phyloP scores from a whole-genome alignment of 2,329 filamentous ascomycete genomes.

The Colletotrichum sublineola region DNA sequence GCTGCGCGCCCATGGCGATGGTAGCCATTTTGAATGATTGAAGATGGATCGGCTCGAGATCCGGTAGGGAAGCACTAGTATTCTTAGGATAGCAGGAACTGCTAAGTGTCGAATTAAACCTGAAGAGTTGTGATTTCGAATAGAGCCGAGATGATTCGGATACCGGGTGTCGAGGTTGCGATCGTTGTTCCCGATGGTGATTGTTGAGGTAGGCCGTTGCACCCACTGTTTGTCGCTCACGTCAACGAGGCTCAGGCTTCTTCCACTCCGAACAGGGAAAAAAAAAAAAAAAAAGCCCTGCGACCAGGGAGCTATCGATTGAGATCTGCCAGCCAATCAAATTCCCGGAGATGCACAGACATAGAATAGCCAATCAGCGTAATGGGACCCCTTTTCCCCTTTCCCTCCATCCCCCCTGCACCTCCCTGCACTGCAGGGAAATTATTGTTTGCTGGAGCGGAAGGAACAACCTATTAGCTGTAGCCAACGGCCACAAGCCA shows the following conservation, averaged over 20 bases:
- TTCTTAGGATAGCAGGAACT: background rate
- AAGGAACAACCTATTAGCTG: constrained; percentile 47
- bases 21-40: constrained; percentile 59
- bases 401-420: constrained; percentile 57
- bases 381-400: constrained; percentile 50
- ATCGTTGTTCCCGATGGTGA: constrained; percentile 1
- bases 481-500: constrained; percentile 39
- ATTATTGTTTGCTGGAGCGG: constrained; percentile 63
- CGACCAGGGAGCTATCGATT: constrained; percentile 37
- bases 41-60: constrained; percentile 29
- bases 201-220: constrained; percentile 13
- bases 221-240: constrained; percentile 21
- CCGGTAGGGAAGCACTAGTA: background rate
- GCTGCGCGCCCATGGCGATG: constrained; percentile 43
- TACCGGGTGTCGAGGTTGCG: background rate
- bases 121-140: background rate
- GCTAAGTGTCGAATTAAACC: background rate
- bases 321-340: constrained; percentile 42
- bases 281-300: constrained; percentile 33
- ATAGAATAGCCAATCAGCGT: constrained; percentile 31
- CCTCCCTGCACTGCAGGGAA: constrained; percentile 58
- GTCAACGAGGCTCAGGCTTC: constrained; percentile 33
- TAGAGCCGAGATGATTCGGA: background rate
- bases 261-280: constrained; percentile 14
- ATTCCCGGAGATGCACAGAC: constrained; percentile 33